These are phyloP conservation scores for Aspergillus neotritici DNA, from an alignment of 2,329 filamentous ascomycete species.

Conservation along the genomic window DNA sequence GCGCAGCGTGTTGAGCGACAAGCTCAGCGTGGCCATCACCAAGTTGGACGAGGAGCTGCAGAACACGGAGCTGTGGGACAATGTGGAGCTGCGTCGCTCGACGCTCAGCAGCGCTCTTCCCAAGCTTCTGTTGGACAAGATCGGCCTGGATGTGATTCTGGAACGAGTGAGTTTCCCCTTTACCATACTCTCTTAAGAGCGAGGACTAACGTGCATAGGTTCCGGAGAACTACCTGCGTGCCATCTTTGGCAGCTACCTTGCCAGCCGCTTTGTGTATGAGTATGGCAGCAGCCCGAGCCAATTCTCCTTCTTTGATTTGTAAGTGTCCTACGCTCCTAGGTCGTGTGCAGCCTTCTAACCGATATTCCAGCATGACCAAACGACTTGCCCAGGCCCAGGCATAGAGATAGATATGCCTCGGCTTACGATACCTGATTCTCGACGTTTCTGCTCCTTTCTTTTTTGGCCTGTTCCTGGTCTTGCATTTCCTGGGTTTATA, in stretches of 20 bases:
- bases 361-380: slow-evolving; percentile 32
- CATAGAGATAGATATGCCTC: slow-evolving; percentile 15
- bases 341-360: slow-evolving; percentile 9
- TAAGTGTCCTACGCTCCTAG: slow-evolving; percentile 48
- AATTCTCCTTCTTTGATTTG: slow-evolving; percentile 99
- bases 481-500: no score
- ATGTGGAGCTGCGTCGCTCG: slow-evolving; percentile 67
- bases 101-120: slow-evolving; percentile 84
- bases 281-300: slow-evolving; percentile 84
- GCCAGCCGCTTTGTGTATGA: slow-evolving; percentile 95
- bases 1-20: slow-evolving; percentile 84
- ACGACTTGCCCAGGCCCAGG: slow-evolving; percentile 27
- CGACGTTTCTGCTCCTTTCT: slow-evolving; percentile 11
- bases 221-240: slow-evolving; percentile 82
- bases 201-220: slow-evolving; percentile 47
- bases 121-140: slow-evolving; percentile 74
- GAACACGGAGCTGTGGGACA: slow-evolving; percentile 84
- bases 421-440: slow-evolving; percentile 4
- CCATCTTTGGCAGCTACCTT: slow-evolving; percentile 94
- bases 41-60: slow-evolving; percentile 94
- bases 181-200: not conserved
- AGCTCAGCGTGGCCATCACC: slow-evolving; percentile 88
- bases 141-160: slow-evolving; percentile 84
- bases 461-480: no score
- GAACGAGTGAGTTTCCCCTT: slow-evolving; percentile 55